Percentiles rank a stretch among this genome's conserved stretches.
Conservation (phyloP, 75 land plant genomes). For the Sequoiadendron giganteum region DNA sequence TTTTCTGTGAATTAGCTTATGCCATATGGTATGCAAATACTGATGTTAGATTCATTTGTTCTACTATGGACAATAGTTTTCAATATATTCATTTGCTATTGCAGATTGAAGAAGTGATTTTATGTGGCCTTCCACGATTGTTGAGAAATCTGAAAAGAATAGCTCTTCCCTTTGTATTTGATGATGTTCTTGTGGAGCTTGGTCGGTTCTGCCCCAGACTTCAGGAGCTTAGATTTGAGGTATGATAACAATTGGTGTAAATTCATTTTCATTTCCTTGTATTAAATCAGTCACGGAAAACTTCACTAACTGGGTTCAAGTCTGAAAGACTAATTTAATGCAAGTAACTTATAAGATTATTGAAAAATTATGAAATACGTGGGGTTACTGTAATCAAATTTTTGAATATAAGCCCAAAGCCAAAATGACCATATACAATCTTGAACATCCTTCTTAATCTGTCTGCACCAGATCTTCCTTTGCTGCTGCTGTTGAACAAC, state of each 20-base stretch:
- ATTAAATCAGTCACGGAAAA: neutral
- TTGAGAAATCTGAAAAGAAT: constrained; percentile 23
- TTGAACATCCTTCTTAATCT: neutral
- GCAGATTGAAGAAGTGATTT: constrained; percentile 23
- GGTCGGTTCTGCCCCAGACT: constrained; percentile 29
- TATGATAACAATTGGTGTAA: neutral
- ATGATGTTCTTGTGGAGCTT: constrained; percentile 31
- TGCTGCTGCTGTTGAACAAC: too few relatives aligned
- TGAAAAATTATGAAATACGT: too few relatives aligned
- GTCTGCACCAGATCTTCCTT: too few relatives aligned
- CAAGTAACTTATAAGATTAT: too few relatives aligned
- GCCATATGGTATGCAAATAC: neutral
- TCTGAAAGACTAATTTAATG: too few relatives aligned
- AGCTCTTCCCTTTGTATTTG: constrained; percentile 31
- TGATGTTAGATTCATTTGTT: neutral
- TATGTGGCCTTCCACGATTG: constrained; percentile 25
- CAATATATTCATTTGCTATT: neutral
- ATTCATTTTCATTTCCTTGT: neutral
- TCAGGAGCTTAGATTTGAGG: constrained; percentile 28
- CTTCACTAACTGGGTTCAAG: too few relatives aligned
- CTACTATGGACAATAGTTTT: neutral
- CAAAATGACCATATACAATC: neutral
- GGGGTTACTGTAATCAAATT: too few relatives aligned
- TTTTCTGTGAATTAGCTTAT: neutral
- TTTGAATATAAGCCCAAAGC: neutral